phyloP scores from a whole-genome alignment of 1,284 basidiomycete species.

The Fomitopsis betulina region DNA sequence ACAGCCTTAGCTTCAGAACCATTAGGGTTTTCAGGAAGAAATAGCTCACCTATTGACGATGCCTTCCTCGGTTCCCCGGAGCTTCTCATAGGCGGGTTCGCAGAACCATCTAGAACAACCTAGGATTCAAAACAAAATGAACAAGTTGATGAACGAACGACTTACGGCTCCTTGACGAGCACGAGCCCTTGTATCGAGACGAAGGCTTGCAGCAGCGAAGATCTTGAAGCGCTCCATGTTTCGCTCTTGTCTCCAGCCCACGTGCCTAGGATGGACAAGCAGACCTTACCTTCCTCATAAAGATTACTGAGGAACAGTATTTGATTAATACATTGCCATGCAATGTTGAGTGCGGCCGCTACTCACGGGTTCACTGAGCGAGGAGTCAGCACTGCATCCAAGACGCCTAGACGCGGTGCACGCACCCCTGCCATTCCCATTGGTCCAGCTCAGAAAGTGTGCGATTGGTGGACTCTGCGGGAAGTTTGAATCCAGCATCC shows the following conservation, averaged over 20 bases:
- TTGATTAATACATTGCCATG: background rate
- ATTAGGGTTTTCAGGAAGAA: background rate
- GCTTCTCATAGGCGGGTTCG: slow-evolving; percentile 88
- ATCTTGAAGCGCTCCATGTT: slow-evolving; percentile 77
- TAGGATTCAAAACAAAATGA: background rate
- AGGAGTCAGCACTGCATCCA: background rate
- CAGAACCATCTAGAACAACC: slow-evolving; percentile 70
- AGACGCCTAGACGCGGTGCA: background rate
- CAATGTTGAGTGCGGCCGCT: background rate
- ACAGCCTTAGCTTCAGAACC: slow-evolving; percentile 1
- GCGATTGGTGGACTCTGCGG: slow-evolving; percentile 85
- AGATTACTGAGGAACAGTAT: slow-evolving; percentile 54
- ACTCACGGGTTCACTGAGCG: slow-evolving; percentile 69
- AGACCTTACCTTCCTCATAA: slow-evolving; percentile 96
- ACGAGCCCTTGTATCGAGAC: slow-evolving; percentile 94
- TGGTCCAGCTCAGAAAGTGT: slow-evolving; percentile 92
- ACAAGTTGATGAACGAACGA: slow-evolving; percentile 4
- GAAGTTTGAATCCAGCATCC: slow-evolving; percentile 86
- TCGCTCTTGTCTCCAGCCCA: slow-evolving; percentile 89
- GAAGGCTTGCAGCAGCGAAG: slow-evolving; percentile 86
- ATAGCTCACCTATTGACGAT: slow-evolving; percentile 67
- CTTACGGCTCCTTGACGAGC: slow-evolving; percentile 86
- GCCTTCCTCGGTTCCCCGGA: slow-evolving; percentile 85
- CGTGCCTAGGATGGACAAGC: slow-evolving; percentile 86
- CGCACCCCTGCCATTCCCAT: slow-evolving; percentile 85